phyloP scores from a whole-genome alignment of 345 rosid species.

The Leavenworthia alabamica region DNA sequence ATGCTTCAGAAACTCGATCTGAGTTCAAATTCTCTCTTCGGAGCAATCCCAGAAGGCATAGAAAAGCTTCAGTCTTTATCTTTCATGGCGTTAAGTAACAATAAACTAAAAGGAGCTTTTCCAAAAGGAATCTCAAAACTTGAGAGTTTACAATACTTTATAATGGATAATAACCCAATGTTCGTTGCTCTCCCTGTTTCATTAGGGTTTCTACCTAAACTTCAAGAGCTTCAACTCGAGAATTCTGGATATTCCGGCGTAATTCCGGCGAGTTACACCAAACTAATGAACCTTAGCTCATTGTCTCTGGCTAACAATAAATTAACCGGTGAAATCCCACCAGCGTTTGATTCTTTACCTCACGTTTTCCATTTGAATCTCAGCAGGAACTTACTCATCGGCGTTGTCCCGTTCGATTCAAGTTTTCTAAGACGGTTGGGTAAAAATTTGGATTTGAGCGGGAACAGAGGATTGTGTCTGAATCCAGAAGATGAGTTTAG shows the following conservation, averaged over 20 bases:
- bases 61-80: conserved; percentile 46
- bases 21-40: conserved; percentile 61
- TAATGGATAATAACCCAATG: conserved; percentile 88
- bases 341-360: conserved; percentile 39
- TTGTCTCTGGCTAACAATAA: conserved; percentile 72
- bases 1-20: conserved; percentile 81
- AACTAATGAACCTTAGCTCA: conserved; percentile 57
- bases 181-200: conserved; percentile 50
- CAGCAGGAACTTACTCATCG: conserved; percentile 56
- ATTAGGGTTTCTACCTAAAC: conserved; percentile 45
- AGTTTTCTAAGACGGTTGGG: conserved; percentile 57
- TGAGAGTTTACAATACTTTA: conserved; percentile 61
- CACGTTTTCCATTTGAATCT: conserved; percentile 73
- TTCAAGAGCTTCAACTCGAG: conserved; percentile 75
- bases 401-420: conserved; percentile 68
- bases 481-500: conserved; percentile 49
- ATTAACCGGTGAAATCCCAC: conserved; percentile 67
- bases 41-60: conserved; percentile 50
- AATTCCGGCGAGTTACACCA: conserved; percentile 53
- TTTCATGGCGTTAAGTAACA: conserved; percentile 75
- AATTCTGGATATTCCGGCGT: conserved; percentile 66
- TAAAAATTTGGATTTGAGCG: conserved; percentile 75
- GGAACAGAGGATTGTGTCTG: conserved; percentile 74
- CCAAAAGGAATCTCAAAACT: conserved; percentile 57
- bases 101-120: conserved; percentile 49